Evolutionary conservation across 108 stramenopile genomes (phyloP).

Genomic region (Nitzschia sp.): DNA sequence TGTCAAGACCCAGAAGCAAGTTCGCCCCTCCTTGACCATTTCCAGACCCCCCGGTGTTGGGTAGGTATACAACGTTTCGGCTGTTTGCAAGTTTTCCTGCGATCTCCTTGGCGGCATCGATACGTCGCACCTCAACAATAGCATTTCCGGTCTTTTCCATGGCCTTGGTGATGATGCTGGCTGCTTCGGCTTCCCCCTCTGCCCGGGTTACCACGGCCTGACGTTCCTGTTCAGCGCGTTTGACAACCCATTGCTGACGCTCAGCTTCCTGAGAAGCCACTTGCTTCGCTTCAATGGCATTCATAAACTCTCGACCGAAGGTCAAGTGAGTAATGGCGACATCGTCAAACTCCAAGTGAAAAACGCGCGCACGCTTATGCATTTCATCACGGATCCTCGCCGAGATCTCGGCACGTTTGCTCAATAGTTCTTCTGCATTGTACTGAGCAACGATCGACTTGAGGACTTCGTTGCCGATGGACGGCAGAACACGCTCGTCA

Average conservation of each 20-base stretch:
- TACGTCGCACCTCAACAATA: conserved; percentile 98
- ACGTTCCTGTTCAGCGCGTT: conserved; percentile 97
- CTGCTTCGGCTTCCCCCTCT: conserved; percentile 98
- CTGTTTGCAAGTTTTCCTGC: conserved; percentile 90
- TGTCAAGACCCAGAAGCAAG: conserved; percentile 50
- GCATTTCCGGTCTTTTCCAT: conserved; percentile 96
- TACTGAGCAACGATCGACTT: conserved; percentile 99
- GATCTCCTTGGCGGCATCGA: conserved; percentile 99
- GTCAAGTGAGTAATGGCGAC: conserved; percentile 99
- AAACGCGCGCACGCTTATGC: conserved; percentile 90
- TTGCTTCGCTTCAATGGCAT: conserved; percentile 99
- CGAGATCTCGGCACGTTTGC: conserved; percentile 96
- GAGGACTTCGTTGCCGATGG: conserved; percentile 98
- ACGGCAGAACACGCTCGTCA: conserved; percentile 99
- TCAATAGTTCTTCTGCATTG: conserved; percentile 99
- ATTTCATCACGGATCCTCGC: conserved; percentile 92
- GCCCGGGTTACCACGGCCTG: conserved; percentile 97
- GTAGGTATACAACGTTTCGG: conserved; percentile 96
- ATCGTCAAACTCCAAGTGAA: conserved; percentile 98
- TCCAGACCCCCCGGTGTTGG: conserved; percentile 67
- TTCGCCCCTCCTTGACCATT: conserved; percentile 40
- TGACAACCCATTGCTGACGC: conserved; percentile 96
- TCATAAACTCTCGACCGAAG: conserved; percentile 97
- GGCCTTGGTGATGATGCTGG: conserved; percentile 94
- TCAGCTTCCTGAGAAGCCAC: conserved; percentile 99